These are phyloP conservation scores for Suhomyces coccinellae DNA, from an alignment of 1,139 yeast genomes.

Conservation along the genomic window DNA sequence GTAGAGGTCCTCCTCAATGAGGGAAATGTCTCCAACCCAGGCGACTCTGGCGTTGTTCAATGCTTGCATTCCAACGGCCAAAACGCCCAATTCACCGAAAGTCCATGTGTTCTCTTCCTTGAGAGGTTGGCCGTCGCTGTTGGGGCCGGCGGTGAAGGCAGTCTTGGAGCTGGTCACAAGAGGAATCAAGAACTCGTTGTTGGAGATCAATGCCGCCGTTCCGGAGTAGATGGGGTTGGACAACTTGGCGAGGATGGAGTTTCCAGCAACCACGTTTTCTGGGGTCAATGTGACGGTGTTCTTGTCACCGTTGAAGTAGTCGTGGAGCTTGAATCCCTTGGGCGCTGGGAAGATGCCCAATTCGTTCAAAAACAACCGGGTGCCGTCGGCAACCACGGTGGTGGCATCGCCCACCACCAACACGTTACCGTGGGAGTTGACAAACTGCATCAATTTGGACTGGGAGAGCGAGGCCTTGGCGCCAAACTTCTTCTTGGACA, in stretches of 20 bases:
- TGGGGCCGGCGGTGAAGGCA: conserved; percentile 53
- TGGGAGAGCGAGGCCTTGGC: conserved; percentile 36
- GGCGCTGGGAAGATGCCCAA: conserved; percentile 87
- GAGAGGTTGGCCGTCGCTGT: conserved; percentile 30
- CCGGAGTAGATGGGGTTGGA: conserved; percentile 32
- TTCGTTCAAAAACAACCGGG: conserved; percentile 70
- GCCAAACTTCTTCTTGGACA: conserved; percentile 34
- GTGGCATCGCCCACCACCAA: conserved; percentile 54
- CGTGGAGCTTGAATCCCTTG: conserved; percentile 62
- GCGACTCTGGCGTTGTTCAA: conserved; percentile 73
- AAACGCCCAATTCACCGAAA: conserved; percentile 74
- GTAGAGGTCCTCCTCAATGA: conserved; percentile 55
- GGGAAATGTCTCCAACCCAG: conserved; percentile 73
- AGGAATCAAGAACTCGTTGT: conserved; percentile 68
- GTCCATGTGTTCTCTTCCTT: conserved; percentile 64
- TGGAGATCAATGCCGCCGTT: conserved; percentile 41
- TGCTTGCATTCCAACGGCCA: conserved; percentile 82
- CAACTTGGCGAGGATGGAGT: conserved; percentile 25
- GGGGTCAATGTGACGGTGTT: conserved; percentile 25
- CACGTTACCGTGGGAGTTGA: conserved; percentile 71
- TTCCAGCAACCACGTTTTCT: conserved; percentile 26
- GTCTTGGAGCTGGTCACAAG: conserved; percentile 68
- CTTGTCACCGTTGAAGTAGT: conserved; percentile 56
- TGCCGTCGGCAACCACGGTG: conserved; percentile 58
- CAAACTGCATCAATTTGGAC: conserved; percentile 45